Evolutionary conservation across 1,284 basidiomycete species (phyloP).

Genomic region (Moesziomyces antarcticus): DNA sequence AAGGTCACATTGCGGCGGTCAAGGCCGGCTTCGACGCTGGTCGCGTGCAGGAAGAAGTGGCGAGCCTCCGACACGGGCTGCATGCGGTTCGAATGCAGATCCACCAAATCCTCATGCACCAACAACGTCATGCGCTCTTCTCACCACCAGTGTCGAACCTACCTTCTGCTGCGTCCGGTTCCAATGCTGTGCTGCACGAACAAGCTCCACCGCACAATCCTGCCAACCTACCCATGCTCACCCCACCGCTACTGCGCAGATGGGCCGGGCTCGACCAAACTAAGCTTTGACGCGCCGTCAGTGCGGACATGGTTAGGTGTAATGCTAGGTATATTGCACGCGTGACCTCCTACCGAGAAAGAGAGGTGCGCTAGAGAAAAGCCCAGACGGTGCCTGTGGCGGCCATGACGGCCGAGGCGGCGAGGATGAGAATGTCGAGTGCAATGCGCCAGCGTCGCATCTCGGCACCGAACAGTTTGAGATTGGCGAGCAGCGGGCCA

Average conservation of each 20-base stretch:
- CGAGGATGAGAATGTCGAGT: constrained; percentile 52
- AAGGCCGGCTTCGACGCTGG: constrained; percentile 48
- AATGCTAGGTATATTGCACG: background rate
- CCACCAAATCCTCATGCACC: constrained; percentile 45
- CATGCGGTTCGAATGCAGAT: constrained; percentile 55
- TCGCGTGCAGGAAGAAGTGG: constrained; percentile 50
- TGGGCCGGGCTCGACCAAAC: constrained; percentile 47
- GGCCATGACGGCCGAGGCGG: constrained; percentile 51
- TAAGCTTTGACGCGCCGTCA: constrained; percentile 15
- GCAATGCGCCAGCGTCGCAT: constrained; percentile 38
- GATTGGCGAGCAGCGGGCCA: constrained; percentile 58
- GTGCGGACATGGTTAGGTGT: background rate
- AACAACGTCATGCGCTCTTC: constrained; percentile 46
- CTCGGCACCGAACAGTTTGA: constrained; percentile 47
- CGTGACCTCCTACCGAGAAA: background rate
- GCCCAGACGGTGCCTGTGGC: constrained; percentile 58
- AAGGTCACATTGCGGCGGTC: constrained; percentile 43
- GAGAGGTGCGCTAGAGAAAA: constrained; percentile 23
- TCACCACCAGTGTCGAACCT: background rate
- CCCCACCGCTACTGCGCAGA: constrained; percentile 32
- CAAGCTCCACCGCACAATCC: background rate
- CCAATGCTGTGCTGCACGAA: background rate
- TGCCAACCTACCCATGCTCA: constrained; percentile 20
- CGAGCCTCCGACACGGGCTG: constrained; percentile 44
- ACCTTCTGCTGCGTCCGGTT: background rate